These are phyloP conservation scores for Fagus sylvatica DNA, from an alignment of 306 rosid genomes.

Conservation along the genomic window DNA sequence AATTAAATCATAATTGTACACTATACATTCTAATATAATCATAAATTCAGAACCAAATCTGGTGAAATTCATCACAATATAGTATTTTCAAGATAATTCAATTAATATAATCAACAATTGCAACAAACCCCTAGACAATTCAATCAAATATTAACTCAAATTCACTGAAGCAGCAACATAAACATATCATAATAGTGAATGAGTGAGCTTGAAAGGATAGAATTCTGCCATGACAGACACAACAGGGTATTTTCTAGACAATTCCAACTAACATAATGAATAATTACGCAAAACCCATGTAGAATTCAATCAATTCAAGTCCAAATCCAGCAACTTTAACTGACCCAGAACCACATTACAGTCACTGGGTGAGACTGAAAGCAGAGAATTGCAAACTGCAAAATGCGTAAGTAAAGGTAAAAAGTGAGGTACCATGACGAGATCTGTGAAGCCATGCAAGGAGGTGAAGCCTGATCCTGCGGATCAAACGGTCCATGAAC, in stretches of 20 bases:
- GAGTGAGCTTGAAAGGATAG: not conserved
- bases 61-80: not conserved
- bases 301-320: not conserved
- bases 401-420: not conserved
- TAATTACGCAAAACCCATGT: not conserved
- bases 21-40: not conserved
- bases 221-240: not conserved
- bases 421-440: slow-evolving; percentile 54
- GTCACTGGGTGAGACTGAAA: not conserved
- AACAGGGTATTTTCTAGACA: not conserved
- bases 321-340: not conserved
- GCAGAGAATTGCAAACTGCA: not conserved
- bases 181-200: not conserved
- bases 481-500: slow-evolving; percentile 56
- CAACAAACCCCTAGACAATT: not conserved
- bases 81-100: not conserved
- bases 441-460: slow-evolving; percentile 83
- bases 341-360: not conserved
- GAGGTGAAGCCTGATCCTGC: slow-evolving; percentile 64
- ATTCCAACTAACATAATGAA: not conserved
- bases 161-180: not conserved
- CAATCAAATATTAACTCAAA: not conserved
- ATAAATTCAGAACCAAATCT: not conserved
- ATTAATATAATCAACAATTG: not conserved
- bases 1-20: not conserved